Conservation (phyloP, 495 filamentous ascomycete species). For the Lichenothelia convexa region DNA sequence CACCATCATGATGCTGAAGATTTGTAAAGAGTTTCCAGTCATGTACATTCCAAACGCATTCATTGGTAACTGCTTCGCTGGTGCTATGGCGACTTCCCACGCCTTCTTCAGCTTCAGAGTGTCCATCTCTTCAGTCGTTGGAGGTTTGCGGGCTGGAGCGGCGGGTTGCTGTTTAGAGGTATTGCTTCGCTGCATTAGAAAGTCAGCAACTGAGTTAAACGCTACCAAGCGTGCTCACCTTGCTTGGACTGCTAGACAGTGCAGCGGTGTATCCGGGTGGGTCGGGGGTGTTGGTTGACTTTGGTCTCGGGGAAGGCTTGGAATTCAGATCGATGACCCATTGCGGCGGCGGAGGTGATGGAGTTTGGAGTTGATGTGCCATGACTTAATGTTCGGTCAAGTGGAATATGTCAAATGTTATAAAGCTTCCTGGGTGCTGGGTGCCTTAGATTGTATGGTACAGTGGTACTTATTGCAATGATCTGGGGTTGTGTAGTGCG, state of each 20-base stretch:
- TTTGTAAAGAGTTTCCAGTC: constrained; percentile 95
- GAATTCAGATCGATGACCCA: constrained; percentile 67
- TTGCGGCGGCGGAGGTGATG: constrained; percentile 34
- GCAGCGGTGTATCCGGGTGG: constrained; percentile 65
- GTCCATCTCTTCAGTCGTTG: constrained; percentile 68
- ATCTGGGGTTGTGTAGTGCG: too few relatives aligned
- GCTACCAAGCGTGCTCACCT: constrained; percentile 24
- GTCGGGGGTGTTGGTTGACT: constrained; percentile 50
- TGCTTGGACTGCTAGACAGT: constrained; percentile 29
- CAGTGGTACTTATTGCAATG: too few relatives aligned
- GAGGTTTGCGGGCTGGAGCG: constrained; percentile 28
- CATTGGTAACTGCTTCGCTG: constrained; percentile 91
- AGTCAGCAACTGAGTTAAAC: constrained; percentile 1
- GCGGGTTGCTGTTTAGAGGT: constrained; percentile 21
- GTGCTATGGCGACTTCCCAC: constrained; percentile 92
- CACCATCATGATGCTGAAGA: constrained; percentile 99
- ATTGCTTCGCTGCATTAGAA: constrained; percentile 21
- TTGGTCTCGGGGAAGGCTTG: constrained; percentile 39
- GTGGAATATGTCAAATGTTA: too few relatives aligned
- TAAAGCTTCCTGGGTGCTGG: too few relatives aligned
- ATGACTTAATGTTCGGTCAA: too few relatives aligned
- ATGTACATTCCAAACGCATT: constrained; percentile 99
- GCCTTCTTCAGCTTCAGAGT: constrained; percentile 94
- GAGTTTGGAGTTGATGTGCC: constrained; percentile 4
- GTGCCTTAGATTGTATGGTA: too few relatives aligned